Evolutionary conservation across 2,329 filamentous ascomycete genomes (phyloP).

Genomic region (Coniella lustricola): DNA sequence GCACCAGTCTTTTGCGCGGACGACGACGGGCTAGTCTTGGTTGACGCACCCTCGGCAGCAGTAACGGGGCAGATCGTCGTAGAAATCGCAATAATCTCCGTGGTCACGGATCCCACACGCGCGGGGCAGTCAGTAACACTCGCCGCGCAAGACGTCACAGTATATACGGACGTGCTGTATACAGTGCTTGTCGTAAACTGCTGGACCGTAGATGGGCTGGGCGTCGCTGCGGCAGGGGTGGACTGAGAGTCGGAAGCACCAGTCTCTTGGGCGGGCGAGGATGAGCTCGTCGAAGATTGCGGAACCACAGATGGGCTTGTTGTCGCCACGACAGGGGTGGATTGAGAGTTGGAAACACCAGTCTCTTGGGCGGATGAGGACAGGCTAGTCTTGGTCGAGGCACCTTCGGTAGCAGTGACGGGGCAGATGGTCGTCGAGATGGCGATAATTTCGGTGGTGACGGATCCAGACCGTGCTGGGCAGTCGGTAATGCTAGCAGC

Average conservation of each 20-base stretch:
- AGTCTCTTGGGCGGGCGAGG: constrained; percentile 1
- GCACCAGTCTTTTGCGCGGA: constrained; percentile 12
- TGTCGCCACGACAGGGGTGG: neutral
- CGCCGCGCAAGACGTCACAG: constrained; percentile 10
- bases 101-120: constrained; percentile 29
- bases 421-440: constrained; percentile 41
- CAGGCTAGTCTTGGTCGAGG: neutral
- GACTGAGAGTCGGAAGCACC: constrained; percentile 25
- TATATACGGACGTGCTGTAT: constrained; percentile 9
- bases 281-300: neutral
- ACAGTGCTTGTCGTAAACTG: constrained; percentile 5
- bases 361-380: neutral
- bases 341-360: no score
- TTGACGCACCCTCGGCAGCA: constrained; percentile 1
- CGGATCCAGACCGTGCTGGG: constrained; percentile 26
- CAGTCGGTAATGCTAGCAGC: constrained; percentile 35
- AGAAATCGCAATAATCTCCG: constrained; percentile 34
- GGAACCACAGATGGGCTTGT: neutral
- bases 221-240: constrained; percentile 28
- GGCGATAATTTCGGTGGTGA: constrained; percentile 34
- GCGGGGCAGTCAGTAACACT: constrained; percentile 15
- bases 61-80: constrained; percentile 38
- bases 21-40: neutral
- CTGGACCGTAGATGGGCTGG: neutral
- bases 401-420: constrained; percentile 15